Evolutionary conservation across 176 grass and related monocot genomes (phyloP), one percentile per base, ranked within the genome.

Genomic region (Avena eriantha): DNA sequence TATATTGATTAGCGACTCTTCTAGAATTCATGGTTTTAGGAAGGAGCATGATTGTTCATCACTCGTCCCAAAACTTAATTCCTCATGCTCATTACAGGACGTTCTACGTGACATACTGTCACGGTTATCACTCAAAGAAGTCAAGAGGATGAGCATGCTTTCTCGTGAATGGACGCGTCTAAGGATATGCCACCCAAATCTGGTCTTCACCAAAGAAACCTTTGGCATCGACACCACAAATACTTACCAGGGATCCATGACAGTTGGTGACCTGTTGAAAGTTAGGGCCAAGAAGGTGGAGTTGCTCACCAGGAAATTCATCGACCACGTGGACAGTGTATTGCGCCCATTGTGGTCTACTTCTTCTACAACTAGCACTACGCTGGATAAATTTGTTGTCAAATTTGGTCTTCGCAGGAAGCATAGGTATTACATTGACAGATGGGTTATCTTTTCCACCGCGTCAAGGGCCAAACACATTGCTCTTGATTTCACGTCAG

Each of bases 361-460:
- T 79, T 19, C 33, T 11, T 19, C 46, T 47, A 47, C 46, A 10
- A 51, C 14, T 51, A 51, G 23, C n/a, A 79, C 76, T 56, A 79
- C 54, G 0, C 18, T 43, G 54, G 55, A 79, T n/a, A 79, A 23
- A 34, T 60, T 59, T 79, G 54, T 14, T 19, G 2, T 79, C 6
- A 58, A 59, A 19, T 79, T 79, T 34, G 29, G 5, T 10, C 76
- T 79, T 39, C 2, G 11, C 33, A 43, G 33, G 11, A 22, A 39
- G 2, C 76, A 79, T 36, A 54, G 12, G 33, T 11, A 41, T 12
- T 6, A 43, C 71, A 54, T 79, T 43, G 53, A 78, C 21, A 56
- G 33, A 22, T 78, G 76, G 76, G 18, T 78, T 78, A 58, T 1
- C 76, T 58, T 78, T 58, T 53, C 53, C 26, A 53, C 9, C 31